Conservation (phyloP, 345 rosid species). For the Gossypium ekmanianum region DNA sequence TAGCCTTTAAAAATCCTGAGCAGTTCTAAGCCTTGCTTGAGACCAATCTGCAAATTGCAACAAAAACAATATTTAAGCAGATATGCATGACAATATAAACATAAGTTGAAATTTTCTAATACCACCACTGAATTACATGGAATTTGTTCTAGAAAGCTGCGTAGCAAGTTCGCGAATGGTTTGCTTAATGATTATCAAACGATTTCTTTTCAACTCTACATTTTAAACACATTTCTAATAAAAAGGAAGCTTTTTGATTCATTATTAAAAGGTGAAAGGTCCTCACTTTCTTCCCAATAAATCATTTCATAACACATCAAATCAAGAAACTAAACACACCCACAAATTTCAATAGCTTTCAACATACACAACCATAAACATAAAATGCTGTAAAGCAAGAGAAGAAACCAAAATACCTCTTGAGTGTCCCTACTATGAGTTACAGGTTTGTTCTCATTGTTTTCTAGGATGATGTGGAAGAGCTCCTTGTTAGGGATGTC, state of each 20-base stretch:
- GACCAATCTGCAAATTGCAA: constrained; percentile 36
- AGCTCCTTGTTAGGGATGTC: constrained; percentile 65
- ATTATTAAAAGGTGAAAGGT: too few species aligned
- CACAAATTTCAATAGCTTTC: background rate
- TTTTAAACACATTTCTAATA: too few species aligned
- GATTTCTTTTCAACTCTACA: too few species aligned
- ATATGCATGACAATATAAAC: too few species aligned
- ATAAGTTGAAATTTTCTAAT: background rate
- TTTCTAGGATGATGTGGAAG: constrained; percentile 61
- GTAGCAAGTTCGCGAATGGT: background rate
- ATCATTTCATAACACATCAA: background rate
- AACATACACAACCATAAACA: background rate
- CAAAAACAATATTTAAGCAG: background rate
- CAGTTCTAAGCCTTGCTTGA: constrained; percentile 68
- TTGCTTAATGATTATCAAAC: too few species aligned
- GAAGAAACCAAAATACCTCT: constrained; percentile 39
- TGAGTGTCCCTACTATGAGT: constrained; percentile 77
- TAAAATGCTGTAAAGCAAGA: background rate
- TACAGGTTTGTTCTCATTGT: constrained; percentile 61
- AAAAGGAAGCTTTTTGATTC: too few species aligned
- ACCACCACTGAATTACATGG: background rate
- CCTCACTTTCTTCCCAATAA: background rate
- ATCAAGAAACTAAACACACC: background rate
- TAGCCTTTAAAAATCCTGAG: constrained; percentile 57
- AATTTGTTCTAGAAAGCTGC: background rate